These are phyloP conservation scores for Calonectria fujianensis DNA, from an alignment of 2,329 filamentous ascomycete genomes.

Conservation along the genomic window DNA sequence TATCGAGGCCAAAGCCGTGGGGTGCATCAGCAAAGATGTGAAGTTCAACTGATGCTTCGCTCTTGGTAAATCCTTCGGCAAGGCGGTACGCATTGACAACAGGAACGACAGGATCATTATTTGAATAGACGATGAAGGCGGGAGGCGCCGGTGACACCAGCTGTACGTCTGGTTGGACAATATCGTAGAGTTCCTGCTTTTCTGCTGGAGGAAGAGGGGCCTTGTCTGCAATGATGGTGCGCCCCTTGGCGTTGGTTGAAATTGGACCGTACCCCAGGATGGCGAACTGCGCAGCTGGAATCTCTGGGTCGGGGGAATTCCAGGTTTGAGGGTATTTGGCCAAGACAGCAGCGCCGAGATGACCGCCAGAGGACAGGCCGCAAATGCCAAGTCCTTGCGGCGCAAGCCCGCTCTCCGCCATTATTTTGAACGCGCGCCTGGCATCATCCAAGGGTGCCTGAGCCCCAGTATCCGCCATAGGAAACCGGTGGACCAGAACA, in stretches of 20 bases:
- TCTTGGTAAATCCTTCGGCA: slow-evolving; percentile 41
- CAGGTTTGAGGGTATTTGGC: slow-evolving; percentile 48
- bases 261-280: slow-evolving; percentile 50
- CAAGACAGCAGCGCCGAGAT: slow-evolving; percentile 48
- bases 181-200: slow-evolving; percentile 49
- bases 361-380: slow-evolving; percentile 50
- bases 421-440: slow-evolving; percentile 47
- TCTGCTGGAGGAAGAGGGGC: slow-evolving; percentile 46
- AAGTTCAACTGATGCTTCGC: slow-evolving; percentile 44
- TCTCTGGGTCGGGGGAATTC: slow-evolving; percentile 42
- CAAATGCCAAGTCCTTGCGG: slow-evolving; percentile 45
- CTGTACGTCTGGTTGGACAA: slow-evolving; percentile 48
- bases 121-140: slow-evolving; percentile 49
- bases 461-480: slow-evolving; percentile 35
- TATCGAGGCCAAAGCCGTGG: slow-evolving; percentile 50
- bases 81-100: slow-evolving; percentile 49
- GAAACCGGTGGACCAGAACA: slow-evolving; percentile 52
- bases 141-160: slow-evolving; percentile 42
- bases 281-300: slow-evolving; percentile 42
- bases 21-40: slow-evolving; percentile 51
- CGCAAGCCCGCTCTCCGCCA: slow-evolving; percentile 39
- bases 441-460: slow-evolving; percentile 50
- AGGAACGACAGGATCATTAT: slow-evolving; percentile 50
- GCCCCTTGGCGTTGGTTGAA: slow-evolving; percentile 48
- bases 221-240: slow-evolving; percentile 48